Base-by-base conservation (phyloP, 2,329 filamentous ascomycete species). In the Aspergillus awamori region DNA sequence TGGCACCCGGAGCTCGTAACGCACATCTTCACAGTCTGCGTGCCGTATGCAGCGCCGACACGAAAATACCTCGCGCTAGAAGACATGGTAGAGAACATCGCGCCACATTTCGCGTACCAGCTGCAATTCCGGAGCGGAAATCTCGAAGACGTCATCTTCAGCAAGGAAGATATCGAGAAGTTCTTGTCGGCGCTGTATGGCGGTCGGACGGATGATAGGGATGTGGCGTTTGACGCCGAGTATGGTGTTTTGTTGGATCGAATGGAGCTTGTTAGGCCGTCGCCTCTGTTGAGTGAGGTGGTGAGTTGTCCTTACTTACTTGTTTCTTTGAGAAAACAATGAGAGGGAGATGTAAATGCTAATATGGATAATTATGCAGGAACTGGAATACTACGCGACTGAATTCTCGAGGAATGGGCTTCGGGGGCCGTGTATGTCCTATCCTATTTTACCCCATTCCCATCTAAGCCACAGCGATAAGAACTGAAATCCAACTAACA, bases 81-180 rank as follows among this genome's bases (percentile, higher is more conserved):
- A 69, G 77, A 84, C n/a, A 64, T 90, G 28, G 85, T 90, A 48
- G 80, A 80, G 66, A 71, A 81, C 58, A 70, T 74, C 20, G 68
- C 91, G 43, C 87, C 88, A 47, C 89, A 90, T 70, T 94, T 96
- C 72, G 83, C 79, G 13, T 99, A 99, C 77, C 94, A 97, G 81
- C 74, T 95, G 49, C 92, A 96, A 66, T 85, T 97, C 55, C 84
- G 83, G 1, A 87, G 88, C 20, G 86, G 87, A 0, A 87, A 89
- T 15, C 79, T 92, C 8, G 87, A 94, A 70, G 76, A 77, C 55
- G 74, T 74, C 13, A 79, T 88, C 52, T 81, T 83, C 24, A 85
- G 85, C 33, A 82, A 84, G 69, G 83, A 85, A 53, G 84, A 86
- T 59, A 84, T 96, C 56, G 82, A 86, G 53, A 84, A 87, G 67